Base-by-base conservation (phyloP, 495 filamentous ascomycete genomes). In the Penicillium odoratum region DNA sequence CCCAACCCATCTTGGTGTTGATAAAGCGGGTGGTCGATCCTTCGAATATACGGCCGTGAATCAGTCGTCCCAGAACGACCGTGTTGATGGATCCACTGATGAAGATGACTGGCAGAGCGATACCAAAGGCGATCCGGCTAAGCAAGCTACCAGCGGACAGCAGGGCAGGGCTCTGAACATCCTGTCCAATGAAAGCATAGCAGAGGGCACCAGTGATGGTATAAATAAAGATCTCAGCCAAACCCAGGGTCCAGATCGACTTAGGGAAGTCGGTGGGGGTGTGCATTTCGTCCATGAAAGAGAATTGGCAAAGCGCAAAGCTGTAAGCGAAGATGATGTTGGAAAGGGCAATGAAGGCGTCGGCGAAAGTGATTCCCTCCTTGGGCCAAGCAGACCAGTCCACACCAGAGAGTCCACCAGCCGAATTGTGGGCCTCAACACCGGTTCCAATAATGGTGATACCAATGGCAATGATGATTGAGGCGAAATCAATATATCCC, bases 51-150 rank as follows among this genome's bases (percentile, higher is more conserved):
- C 83, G 76, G 28, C 79, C 78, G 61, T 83, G 83, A 56, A 88
- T 75, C 58, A 86, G 84, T 57, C 83, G 83, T 25, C 51, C 76
- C 9, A 81, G 71, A 26, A 84, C 81, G 0, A 76, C 78, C 13
- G 77, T 79, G 70, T 83, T 83, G 71, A 85, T 85, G 53, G 76
- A 80, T 15, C 82, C 82, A 11, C 80, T 82, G 70, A 75, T 85
- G 70, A 86, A 84, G 64, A 56, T 56, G 9, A 56, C 53, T 4
- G 53, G 53, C 31, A 56, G 38, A 29, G 53, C 53, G 34, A 56
- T 68, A 11, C 87, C 88, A 60, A 85, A 92, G 4, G 86, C 85
- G 44, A 90, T 65, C 64, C 87, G 87, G 56, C 83, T 80, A 4
- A 92, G 63, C 0, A 80, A 25, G 4, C 65, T 67, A 9, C 81